Evolutionary conservation across 148 eudicot genomes (phyloP), one percentile per base, ranked within the genome.

Genomic region (Limonium bicolor): DNA sequence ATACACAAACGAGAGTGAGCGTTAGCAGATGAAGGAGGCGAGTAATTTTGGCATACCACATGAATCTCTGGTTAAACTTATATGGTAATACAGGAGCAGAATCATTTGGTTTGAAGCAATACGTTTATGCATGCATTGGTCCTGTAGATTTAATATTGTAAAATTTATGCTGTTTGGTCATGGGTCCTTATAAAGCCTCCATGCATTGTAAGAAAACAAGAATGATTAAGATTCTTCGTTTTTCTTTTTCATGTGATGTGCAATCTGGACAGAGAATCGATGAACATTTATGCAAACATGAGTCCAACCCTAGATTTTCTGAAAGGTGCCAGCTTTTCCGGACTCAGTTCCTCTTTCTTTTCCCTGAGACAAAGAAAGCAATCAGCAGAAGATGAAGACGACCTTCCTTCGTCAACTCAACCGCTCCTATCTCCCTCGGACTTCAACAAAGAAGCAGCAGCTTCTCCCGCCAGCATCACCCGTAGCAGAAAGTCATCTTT

Each of bases 181-280:
- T 29, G 12, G 12, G 33, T 7, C 12, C 1, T 29, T 29, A n/a
- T 7, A 29, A 29, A n/a, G n/a, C n/a, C n/a, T n/a, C n/a, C n/a
- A n/a, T n/a, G n/a, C n/a, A n/a, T n/a, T n/a, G n/a, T n/a, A n/a
- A n/a, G n/a, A n/a, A n/a, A n/a, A n/a, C n/a, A n/a, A n/a, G n/a
- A n/a, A n/a, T n/a, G n/a, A n/a, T n/a, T n/a, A n/a, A n/a, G n/a
- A n/a, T n/a, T n/a, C n/a, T n/a, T n/a, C n/a, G n/a, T n/a, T n/a
- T n/a, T n/a, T n/a, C 26, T 9, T 41, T 41, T 21, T 41, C 23
- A 2, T 41, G 11, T 41, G 27, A 41, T 41, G 25, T n/a, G n/a
- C n/a, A 13, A 43, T 23, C 14, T 24, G 26, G 30, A n/a, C 6
- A 43, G 48, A 31, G 48, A 43, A 43, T 43, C 48, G 8, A 43